These are phyloP conservation scores for Plasmodium fragile DNA, from an alignment of 169 alveolate species.

Conservation along the genomic window DNA sequence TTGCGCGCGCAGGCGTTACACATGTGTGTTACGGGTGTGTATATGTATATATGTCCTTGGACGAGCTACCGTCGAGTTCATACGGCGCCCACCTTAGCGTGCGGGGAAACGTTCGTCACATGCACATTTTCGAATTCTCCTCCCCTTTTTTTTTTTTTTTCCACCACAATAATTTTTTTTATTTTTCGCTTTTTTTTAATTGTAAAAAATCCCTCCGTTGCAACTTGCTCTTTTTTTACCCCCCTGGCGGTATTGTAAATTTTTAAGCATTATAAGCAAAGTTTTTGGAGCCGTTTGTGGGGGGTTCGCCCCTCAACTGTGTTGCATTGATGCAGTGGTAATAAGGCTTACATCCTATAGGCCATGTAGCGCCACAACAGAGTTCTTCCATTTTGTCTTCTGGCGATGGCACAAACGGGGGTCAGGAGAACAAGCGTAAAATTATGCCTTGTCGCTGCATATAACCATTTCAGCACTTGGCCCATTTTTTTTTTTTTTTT, in stretches of 20 bases:
- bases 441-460: background rate
- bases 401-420: background rate
- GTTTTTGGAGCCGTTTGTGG: background rate
- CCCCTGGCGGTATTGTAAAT: background rate
- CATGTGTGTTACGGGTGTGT: background rate
- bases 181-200: background rate
- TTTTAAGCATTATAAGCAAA: background rate
- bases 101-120: background rate
- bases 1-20: background rate
- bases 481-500: background rate
- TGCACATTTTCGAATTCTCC: background rate
- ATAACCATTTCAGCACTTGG: background rate
- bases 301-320: background rate
- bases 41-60: background rate
- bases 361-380: background rate
- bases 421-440: background rate
- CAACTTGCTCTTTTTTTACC: background rate
- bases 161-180: background rate
- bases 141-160: background rate
- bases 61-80: background rate
- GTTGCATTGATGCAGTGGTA: background rate
- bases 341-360: background rate
- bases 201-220: background rate
- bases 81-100: background rate
- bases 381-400: background rate